Evolutionary conservation across 208 protist genomes (phyloP).

Genomic region (Leishmania arabica): DNA sequence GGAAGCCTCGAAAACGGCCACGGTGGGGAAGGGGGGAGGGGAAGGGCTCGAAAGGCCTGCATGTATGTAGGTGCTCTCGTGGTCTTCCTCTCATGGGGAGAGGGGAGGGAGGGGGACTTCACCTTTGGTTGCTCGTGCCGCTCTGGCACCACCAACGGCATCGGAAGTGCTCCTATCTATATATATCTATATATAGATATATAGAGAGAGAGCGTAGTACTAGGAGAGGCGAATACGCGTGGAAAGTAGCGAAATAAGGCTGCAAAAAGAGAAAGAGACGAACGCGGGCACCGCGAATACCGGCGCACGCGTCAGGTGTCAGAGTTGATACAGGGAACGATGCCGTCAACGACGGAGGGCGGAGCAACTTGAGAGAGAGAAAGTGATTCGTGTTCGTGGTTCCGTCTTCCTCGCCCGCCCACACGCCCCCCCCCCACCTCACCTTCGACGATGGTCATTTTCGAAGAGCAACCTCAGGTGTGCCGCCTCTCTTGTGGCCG

Average conservation of each 20-base stretch:
- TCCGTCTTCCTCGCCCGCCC: background rate
- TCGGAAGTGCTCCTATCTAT: background rate
- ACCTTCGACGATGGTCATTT: background rate
- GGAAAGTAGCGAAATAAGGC: background rate
- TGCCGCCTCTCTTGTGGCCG: background rate
- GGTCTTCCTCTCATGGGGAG: background rate
- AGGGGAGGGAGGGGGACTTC: background rate
- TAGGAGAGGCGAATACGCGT: too few relatives aligned
- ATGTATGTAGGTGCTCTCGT: background rate
- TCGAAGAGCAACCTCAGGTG: background rate
- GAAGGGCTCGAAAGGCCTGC: background rate
- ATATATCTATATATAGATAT: background rate
- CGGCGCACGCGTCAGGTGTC: background rate
- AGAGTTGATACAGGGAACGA: background rate
- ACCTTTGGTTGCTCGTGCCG: background rate
- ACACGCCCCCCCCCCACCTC: background rate
- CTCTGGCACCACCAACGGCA: background rate
- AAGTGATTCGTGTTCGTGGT: background rate
- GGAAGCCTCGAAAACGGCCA: background rate
- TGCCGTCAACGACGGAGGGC: background rate
- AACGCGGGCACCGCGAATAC: background rate
- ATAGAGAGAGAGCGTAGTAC: background rate
- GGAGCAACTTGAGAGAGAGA: background rate
- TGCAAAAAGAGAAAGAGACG: background rate
- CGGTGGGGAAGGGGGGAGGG: too few relatives aligned